A percentile compares a stretch with the other conserved stretches of the same genome.
Conservation (phyloP, 2,329 filamentous ascomycete species). For the Colletotrichum australisinense region DNA sequence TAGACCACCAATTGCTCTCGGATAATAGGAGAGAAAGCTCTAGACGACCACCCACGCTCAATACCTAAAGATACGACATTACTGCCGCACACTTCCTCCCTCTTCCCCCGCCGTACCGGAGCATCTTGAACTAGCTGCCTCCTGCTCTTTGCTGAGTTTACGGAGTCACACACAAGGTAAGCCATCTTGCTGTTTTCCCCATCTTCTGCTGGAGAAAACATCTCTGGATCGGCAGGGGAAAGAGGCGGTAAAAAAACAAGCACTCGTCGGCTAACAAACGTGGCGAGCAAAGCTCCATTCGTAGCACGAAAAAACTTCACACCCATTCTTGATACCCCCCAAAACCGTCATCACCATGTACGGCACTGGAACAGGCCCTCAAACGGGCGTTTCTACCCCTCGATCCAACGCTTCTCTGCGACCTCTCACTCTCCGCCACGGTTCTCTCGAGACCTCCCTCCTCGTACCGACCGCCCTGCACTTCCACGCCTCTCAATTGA, state of each 20-base stretch:
- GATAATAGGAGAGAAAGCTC: slow-evolving; percentile 28
- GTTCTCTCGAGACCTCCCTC: slow-evolving; percentile 95
- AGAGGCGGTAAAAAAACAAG: not conserved
- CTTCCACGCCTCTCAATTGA: slow-evolving; percentile 94
- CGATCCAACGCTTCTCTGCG: slow-evolving; percentile 93
- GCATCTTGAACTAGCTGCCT: slow-evolving; percentile 39
- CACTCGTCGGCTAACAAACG: slow-evolving; percentile 23
- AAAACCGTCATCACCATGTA: slow-evolving; percentile 73
- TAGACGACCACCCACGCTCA: slow-evolving; percentile 10
- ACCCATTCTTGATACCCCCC: slow-evolving; percentile 54
- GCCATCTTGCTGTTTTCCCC: not conserved
- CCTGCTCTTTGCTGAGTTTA: slow-evolving; percentile 54
- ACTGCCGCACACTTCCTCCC: not conserved
- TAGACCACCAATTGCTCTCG: slow-evolving; percentile 34
- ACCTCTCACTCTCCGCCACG: slow-evolving; percentile 90
- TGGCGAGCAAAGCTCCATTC: slow-evolving; percentile 30
- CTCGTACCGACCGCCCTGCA: slow-evolving; percentile 95
- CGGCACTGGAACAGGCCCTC: slow-evolving; percentile 83
- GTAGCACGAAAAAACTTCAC: slow-evolving; percentile 29
- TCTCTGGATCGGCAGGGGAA: not conserved
- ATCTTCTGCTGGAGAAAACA: not conserved
- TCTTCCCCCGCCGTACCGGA: slow-evolving; percentile 27
- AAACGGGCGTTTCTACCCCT: slow-evolving; percentile 97
- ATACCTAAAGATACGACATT: not conserved
- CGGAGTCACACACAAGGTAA: slow-evolving; percentile 43